phyloP scores from a whole-genome alignment of 768 basidiomycete genomes.

The Amanita jacksonii region DNA sequence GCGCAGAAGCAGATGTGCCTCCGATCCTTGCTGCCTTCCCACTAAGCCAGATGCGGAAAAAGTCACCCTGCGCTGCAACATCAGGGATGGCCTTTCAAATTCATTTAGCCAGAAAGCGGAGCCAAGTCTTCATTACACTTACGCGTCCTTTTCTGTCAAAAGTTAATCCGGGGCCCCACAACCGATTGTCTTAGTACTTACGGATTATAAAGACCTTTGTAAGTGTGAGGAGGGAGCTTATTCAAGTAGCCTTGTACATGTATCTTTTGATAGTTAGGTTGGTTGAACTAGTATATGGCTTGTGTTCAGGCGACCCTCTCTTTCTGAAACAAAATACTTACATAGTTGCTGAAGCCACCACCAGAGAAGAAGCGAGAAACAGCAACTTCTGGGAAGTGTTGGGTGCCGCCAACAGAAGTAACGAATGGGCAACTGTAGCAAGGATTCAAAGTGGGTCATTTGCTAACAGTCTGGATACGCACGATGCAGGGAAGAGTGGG shows the following conservation, averaged over 20 bases:
- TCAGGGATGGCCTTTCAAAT: conserved; percentile 47
- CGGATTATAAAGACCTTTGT: conserved; percentile 52
- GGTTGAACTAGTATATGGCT: conserved; percentile 31
- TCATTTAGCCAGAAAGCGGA: not conserved
- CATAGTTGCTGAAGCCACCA: conserved; percentile 67
- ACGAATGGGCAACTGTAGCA: conserved; percentile 44
- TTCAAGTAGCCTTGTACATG: conserved; percentile 36
- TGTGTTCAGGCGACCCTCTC: too few species aligned
- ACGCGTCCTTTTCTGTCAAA: conserved; percentile 42
- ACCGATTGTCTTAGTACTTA: conserved; percentile 19
- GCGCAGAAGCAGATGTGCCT: conserved; percentile 60
- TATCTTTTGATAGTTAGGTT: conserved; percentile 43
- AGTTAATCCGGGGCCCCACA: not conserved
- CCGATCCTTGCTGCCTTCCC: conserved; percentile 31
- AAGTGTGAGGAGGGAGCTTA: conserved; percentile 36
- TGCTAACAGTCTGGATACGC: conserved; percentile 11
- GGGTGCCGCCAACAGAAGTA: conserved; percentile 64
- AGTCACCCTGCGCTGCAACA: conserved; percentile 47
- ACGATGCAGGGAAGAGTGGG: conserved; percentile 51
- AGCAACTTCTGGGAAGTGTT: conserved; percentile 47
- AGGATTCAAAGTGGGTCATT: not conserved
- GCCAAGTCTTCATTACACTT: conserved; percentile 13
- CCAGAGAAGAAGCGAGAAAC: conserved; percentile 47
- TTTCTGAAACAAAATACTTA: conserved; percentile 24
- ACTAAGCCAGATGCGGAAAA: conserved; percentile 37